phyloP scores from a whole-genome alignment of 2,329 filamentous ascomycete genomes.

The Geosmithia flava region DNA sequence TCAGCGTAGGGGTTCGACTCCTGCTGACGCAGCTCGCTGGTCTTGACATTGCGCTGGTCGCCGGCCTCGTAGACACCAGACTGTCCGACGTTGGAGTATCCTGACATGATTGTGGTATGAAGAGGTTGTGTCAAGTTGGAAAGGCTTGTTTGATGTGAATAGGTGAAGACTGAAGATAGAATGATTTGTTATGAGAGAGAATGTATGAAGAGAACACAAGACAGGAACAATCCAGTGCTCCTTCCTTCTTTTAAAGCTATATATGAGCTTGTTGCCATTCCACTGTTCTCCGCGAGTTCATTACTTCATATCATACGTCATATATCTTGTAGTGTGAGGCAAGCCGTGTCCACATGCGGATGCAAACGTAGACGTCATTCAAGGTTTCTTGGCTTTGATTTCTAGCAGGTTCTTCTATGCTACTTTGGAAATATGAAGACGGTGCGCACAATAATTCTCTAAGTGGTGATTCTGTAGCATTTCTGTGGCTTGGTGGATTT shows the following conservation, averaged over 20 bases:
- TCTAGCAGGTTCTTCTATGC: not conserved
- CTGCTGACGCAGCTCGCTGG: constrained; percentile 34
- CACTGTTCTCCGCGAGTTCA: not conserved
- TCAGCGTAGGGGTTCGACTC: constrained; percentile 60
- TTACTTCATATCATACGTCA: constrained; percentile 1
- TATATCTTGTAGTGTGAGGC: not conserved
- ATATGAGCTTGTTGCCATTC: not conserved
- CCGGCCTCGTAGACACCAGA: constrained; percentile 58
- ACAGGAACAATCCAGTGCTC: not conserved
- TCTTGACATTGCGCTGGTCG: constrained; percentile 57
- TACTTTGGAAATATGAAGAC: not conserved
- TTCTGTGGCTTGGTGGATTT: too few relatives aligned
- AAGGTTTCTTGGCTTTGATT: not conserved
- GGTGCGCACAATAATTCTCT: not conserved
- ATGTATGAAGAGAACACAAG: not conserved
- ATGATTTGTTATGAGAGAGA: not conserved
- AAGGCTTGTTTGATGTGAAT: not conserved
- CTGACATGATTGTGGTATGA: constrained; percentile 16
- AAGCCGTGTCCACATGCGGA: not conserved
- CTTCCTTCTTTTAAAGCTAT: not conserved
- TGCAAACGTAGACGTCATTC: not conserved
- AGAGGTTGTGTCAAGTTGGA: not conserved
- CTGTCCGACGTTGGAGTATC: constrained; percentile 54
- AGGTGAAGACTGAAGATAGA: not conserved
- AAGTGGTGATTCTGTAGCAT: too few relatives aligned